phyloP scores from a whole-genome alignment of 495 filamentous ascomycete genomes.

The Tuber brumale region DNA sequence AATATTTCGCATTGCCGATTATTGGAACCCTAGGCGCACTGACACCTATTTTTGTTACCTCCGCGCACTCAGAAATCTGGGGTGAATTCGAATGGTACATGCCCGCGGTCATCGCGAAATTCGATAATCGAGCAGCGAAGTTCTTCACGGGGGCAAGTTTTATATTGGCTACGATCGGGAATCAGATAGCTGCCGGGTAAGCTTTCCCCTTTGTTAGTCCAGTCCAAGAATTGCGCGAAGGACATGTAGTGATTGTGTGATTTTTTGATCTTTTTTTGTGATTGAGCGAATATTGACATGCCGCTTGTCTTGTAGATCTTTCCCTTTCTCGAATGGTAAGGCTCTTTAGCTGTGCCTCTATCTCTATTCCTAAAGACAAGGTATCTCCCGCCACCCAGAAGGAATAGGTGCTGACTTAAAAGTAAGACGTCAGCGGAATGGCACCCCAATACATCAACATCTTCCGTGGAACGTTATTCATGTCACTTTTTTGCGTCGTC shows the following conservation, averaged over 20 bases:
- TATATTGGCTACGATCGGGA: constrained; percentile 46
- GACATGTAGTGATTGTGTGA: not conserved
- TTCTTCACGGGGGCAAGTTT: constrained; percentile 45
- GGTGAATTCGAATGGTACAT: constrained; percentile 47
- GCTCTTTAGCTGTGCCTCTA: constrained; percentile 14
- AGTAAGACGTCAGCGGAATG: constrained; percentile 31
- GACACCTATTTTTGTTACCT: constrained; percentile 45
- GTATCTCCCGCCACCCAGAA: not conserved
- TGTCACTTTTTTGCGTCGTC: constrained; percentile 45
- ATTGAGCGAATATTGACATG: not conserved
- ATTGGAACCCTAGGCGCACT: constrained; percentile 46
- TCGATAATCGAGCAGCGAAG: constrained; percentile 45
- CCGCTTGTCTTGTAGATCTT: constrained; percentile 24
- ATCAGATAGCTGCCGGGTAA: constrained; percentile 44
- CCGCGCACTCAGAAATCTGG: constrained; percentile 43
- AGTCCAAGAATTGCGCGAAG: not conserved
- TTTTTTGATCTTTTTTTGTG: constrained; percentile 13
- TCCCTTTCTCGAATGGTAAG: constrained; percentile 46
- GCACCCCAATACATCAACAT: constrained; percentile 47
- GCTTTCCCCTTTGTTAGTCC: constrained; percentile 6
- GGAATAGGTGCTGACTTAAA: not conserved
- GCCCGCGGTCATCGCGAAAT: constrained; percentile 44
- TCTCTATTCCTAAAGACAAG: not conserved
- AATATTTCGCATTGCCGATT: constrained; percentile 45
- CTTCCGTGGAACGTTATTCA: constrained; percentile 43